These are phyloP conservation scores for Metahyphopichia silvanorum DNA, from an alignment of 805 yeast species.

Conservation along the genomic window DNA sequence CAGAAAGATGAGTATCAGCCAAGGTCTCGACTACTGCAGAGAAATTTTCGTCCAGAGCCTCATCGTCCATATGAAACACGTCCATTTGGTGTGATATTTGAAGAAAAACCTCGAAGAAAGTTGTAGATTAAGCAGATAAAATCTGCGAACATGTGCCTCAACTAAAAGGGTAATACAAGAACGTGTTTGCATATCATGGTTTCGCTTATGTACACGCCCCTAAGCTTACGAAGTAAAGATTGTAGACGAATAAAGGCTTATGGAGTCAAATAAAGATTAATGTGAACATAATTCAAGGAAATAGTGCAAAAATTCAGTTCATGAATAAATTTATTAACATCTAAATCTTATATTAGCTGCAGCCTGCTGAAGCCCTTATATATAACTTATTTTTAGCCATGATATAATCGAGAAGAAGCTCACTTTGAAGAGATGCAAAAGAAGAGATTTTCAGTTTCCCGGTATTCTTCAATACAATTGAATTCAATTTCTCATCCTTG, in stretches of 20 bases:
- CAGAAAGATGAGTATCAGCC: not conserved
- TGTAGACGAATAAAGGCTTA: no score
- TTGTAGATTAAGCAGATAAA: no score
- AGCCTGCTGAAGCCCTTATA: slow-evolving; percentile 14
- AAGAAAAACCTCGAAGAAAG: slow-evolving; percentile 21
- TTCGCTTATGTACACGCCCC: no score
- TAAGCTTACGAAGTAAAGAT: no score
- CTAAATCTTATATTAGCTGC: not conserved
- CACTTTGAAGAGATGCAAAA: slow-evolving; percentile 3
- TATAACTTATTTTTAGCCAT: slow-evolving; percentile 16
- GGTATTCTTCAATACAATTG: slow-evolving; percentile 12
- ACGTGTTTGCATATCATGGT: no score
- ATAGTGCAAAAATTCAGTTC: no score
- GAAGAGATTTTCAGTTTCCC: not conserved
- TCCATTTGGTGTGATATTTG: slow-evolving; percentile 3
- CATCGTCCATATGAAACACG: not conserved
- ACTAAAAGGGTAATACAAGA: no score
- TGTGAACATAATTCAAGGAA: not conserved
- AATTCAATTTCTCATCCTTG: slow-evolving; percentile 14
- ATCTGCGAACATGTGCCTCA: no score
- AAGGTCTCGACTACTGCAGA: not conserved
- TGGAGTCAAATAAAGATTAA: no score
- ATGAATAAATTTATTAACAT: not conserved
- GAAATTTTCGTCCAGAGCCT: not conserved
- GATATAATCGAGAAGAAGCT: slow-evolving; percentile 20